Base-by-base conservation (phyloP, 2,329 filamentous ascomycete genomes). In the Dothiorella sarmentorum region DNA sequence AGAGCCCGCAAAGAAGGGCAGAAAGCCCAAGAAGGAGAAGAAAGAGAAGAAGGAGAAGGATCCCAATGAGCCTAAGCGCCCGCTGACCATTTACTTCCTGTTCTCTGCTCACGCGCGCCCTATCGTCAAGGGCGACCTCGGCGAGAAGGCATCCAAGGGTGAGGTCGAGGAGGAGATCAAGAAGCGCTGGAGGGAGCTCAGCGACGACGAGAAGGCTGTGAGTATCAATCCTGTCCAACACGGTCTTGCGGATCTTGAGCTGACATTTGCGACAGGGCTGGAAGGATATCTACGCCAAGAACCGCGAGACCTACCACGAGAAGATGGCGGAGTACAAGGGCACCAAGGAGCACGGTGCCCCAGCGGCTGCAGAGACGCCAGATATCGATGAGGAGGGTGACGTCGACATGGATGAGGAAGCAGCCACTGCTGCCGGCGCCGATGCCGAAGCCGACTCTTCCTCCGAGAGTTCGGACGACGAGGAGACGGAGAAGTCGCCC, bases 1-100 rank as follows among this genome's bases (percentile, higher is more conserved):
- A 20, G 43, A 64, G 10, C 63, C 65, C 18, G 38, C 60, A 9
- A 62, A 57, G 60, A 69, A 69, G 64, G 65, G 66, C 62, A 63
- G 78, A 75, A 70, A 91, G 82, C 91, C 91, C 82, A 91, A 94
- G 82, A 87, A 89, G 75, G 93, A 94, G 82, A 92, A 94, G 82
- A 87, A 89, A 75, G 93, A 94, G 82, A 92, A 92, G 81, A 80
- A 79, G 69, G 72, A 74, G 47, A 76, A 73, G 64, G 93, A 97
- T 73, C 92, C 92, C 65, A 96, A 96, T 73, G 92, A 92, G 6
- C 93, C 93, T 61, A 97, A 97, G 84, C 86, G 92, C 52, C 92
- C 93, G 7, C 76, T 97, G 69, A 97, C 93, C 5, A 91, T 93
- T 2, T 97, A 95, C 80, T 96, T 97, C 80, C 80, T 97, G 61